Conservation (phyloP, 768 basidiomycete species). For the Lentinula lateritia region DNA sequence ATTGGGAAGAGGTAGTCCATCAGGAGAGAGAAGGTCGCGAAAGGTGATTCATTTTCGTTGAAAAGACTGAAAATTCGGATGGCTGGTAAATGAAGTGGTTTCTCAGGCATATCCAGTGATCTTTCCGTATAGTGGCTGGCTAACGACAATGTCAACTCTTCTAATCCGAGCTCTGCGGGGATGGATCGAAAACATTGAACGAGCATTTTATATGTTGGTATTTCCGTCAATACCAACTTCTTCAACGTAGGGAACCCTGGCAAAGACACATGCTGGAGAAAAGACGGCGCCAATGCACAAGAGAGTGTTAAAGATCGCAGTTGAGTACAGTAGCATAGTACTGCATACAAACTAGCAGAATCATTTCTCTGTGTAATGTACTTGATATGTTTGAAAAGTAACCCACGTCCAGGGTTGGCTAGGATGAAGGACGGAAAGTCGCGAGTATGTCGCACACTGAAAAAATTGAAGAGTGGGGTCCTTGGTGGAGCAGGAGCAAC, state of each 20-base stretch:
- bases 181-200: not conserved
- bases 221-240: not conserved
- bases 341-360: not conserved
- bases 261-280: not conserved
- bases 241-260: not conserved
- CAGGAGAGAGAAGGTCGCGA: not conserved
- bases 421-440: not conserved
- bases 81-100: not conserved
- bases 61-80: not conserved
- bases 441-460: not conserved
- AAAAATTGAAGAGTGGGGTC: not conserved
- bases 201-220: not conserved
- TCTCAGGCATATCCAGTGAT: not conserved
- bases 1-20: not conserved
- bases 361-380: not conserved
- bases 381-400: conserved; percentile 3
- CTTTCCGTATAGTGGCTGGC: not conserved
- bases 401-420: not conserved
- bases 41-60: not conserved
- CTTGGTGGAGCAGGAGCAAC: not conserved
- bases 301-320: not conserved
- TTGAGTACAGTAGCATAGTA: not conserved
- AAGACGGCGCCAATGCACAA: not conserved
- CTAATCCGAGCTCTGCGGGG: not conserved
- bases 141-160: not conserved